Base-by-base conservation (phyloP, 345 rosid species). In the Conringia planisiliqua region DNA sequence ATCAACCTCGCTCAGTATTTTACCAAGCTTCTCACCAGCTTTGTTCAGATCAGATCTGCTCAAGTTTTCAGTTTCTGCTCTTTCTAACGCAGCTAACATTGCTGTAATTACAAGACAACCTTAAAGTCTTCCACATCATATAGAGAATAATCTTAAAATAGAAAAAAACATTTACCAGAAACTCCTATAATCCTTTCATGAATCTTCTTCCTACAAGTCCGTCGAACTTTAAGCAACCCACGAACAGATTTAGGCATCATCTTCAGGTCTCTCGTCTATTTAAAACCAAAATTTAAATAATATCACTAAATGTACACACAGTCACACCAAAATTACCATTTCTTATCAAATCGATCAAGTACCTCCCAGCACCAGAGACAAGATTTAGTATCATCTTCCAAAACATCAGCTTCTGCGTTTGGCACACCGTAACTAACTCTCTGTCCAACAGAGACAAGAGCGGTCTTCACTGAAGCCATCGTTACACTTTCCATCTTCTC, bases 351-450 rank as follows among this genome's bases (percentile, higher is more conserved):
- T 22, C 24, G 24, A 22, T 22, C 24, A 22, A 22, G 1, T 51
- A 51, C 99, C 98, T 95, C 99, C 98, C 99, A 95, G 66, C 98
- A 95, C 98, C 97, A 92, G 5, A 92, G 94, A 75, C 85, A 86
- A 65, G 84, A 68, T 2, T 71, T 73, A 13, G 82, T 35, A 42
- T 86, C 81, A 70, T 95, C 99, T 78, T 95, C 97, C 76, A 95
- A 83, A 62, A 95, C 81, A 77, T 95, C 99, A 51, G 91, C 97
- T 67, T 95, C 88, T 13, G 64, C 74, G 72, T 84, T 85, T 24
- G 83, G 81, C 54, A 92, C 78, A 10, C 99, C 97, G 39, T 95
- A 95, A 78, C 68, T 73, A 13, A 90, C 46, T 77, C 99, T 89
- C 77, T 90, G 97, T 18, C 98, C 99, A 0, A 89, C 83, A 12